phyloP scores from a whole-genome alignment of 139 green algal species.

The Chlorella sp. region DNA sequence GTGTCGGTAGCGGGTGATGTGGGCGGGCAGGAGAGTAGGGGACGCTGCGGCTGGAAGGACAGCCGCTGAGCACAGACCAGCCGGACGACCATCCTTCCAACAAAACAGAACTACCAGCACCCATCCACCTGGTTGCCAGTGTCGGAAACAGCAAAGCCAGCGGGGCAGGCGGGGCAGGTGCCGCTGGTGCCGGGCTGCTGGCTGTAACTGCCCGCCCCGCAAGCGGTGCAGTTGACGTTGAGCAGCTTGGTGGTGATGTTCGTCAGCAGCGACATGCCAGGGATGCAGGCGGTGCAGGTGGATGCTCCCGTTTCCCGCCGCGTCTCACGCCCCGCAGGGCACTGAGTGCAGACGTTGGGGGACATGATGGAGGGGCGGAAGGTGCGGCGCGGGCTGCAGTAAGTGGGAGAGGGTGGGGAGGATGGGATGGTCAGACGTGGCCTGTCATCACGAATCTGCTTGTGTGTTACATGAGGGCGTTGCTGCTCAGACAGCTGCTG shows the following conservation, averaged over 20 bases:
- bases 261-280: neutral
- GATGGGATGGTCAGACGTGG: too few species aligned
- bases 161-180: conserved; percentile 2
- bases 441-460: too few species aligned
- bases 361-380: conserved; percentile 9
- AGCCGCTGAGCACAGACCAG: too few species aligned
- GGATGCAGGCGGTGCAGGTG: conserved; percentile 6
- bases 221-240: conserved; percentile 1
- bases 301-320: neutral
- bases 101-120: too few species aligned
- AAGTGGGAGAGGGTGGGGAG: neutral
- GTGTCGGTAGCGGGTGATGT: too few species aligned
- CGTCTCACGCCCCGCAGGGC: neutral
- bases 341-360: neutral
- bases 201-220: neutral
- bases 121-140: neutral
- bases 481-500: too few species aligned
- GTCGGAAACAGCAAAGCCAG: neutral
- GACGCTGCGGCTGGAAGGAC: too few species aligned
- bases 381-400: neutral
- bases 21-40: too few species aligned
- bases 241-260: neutral
- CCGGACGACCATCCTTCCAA: too few species aligned
- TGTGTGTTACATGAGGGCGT: neutral
- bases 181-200: neutral